Conservation (phyloP, 139 green algal genomes). For the Chlorella sp. region DNA sequence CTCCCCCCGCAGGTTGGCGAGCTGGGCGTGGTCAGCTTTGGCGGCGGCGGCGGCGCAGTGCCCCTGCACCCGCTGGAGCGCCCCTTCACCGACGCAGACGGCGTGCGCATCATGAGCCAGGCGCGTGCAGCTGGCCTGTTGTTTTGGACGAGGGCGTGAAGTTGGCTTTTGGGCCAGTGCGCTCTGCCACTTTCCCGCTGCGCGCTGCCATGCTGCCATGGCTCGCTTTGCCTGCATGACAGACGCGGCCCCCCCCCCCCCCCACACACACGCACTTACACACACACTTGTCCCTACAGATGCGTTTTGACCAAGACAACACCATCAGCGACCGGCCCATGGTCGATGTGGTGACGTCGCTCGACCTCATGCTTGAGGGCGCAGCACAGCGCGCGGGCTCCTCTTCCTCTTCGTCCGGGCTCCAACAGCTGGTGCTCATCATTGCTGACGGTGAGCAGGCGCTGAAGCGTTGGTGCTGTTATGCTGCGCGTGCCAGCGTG, state of each 20-base stretch:
- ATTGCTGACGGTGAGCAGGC: slow-evolving; percentile 96
- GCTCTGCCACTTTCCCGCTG: too few species aligned
- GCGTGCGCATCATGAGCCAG: slow-evolving; percentile 67
- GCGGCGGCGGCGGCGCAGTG: slow-evolving; percentile 68
- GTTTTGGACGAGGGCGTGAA: too few species aligned
- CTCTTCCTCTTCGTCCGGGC: not conserved
- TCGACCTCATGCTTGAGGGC: slow-evolving; percentile 73
- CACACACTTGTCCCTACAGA: not conserved
- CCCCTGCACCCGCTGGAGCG: slow-evolving; percentile 82
- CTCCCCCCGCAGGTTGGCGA: slow-evolving; percentile 70
- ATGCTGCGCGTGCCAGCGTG: too few species aligned
- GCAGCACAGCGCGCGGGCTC: slow-evolving; percentile 49
- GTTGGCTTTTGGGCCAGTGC: too few species aligned
- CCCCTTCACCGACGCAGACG: slow-evolving; percentile 87
- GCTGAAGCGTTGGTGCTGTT: too few species aligned
- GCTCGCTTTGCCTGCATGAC: too few species aligned
- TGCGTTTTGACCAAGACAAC: slow-evolving; percentile 89
- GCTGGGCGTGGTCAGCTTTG: slow-evolving; percentile 92
- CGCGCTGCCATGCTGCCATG: too few species aligned
- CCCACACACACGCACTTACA: too few species aligned
- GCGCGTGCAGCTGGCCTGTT: slow-evolving; percentile 37
- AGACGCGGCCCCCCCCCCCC: too few species aligned
- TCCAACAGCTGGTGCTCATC: slow-evolving; percentile 97
- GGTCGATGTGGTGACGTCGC: slow-evolving; percentile 78
- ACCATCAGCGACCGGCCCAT: slow-evolving; percentile 93